These are phyloP conservation scores for Emmonsiellopsis sp. DNA, from an alignment of 2,329 filamentous ascomycete genomes.

Conservation along the genomic window DNA sequence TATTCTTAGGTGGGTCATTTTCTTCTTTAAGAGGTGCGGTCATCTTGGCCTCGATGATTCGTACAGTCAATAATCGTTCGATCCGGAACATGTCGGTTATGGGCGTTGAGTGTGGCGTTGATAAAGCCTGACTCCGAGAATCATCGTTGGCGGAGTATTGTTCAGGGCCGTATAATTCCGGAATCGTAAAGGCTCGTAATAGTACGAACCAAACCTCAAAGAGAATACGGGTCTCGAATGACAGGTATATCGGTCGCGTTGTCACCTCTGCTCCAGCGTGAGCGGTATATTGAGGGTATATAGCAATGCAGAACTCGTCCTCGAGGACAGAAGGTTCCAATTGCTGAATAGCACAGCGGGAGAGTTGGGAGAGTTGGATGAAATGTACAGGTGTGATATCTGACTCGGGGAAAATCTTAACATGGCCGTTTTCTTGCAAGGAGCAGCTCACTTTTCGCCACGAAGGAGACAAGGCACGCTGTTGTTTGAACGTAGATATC, in stretches of 20 bases:
- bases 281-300: constrained; percentile 85
- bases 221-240: constrained; percentile 75
- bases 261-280: constrained; percentile 63
- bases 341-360: constrained; percentile 80
- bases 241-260: constrained; percentile 80
- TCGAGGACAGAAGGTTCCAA: constrained; percentile 84
- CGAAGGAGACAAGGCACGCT: constrained; percentile 49
- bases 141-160: constrained; percentile 34
- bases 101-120: constrained; percentile 21
- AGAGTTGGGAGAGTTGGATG: constrained; percentile 80
- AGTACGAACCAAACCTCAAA: constrained; percentile 97
- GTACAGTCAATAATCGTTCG: constrained; percentile 50
- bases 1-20: constrained; percentile 22
- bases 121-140: constrained; percentile 21
- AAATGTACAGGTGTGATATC: constrained; percentile 71
- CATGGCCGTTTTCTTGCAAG: constrained; percentile 85
- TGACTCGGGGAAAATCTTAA: constrained; percentile 81
- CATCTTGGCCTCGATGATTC: constrained; percentile 54
- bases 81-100: constrained; percentile 56
- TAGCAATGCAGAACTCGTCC: constrained; percentile 86
- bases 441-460: constrained; percentile 91
- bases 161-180: constrained; percentile 73
- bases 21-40: constrained; percentile 25
- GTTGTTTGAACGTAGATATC: constrained; percentile 45
- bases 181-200: constrained; percentile 80